Evolutionary conservation across 306 rosid genomes (phyloP), one percentile per base, ranked within the genome.

Genomic region (Cyclanthera cordifolia): DNA sequence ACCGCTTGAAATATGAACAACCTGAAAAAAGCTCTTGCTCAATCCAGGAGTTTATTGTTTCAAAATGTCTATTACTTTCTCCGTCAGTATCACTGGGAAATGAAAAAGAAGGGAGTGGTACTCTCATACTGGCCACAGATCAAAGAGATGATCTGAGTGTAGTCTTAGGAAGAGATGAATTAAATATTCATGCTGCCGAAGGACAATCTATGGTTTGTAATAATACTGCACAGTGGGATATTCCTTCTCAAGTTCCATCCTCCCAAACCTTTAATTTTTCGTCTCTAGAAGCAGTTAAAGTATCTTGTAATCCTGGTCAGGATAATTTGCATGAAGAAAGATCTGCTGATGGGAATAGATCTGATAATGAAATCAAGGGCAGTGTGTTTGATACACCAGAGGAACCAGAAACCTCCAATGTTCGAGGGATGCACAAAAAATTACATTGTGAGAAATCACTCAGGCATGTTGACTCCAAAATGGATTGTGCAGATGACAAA

Each of bases 281-380:
- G 45, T 2, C 23, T 80, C 71, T 82, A 10, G 70, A 24, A 74
- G 71, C 77, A 57, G 78, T 74, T 72, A 28, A 77, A 80, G 78
- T 77, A 76, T 74, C 79, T 63, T 75, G 80, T 82, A 61, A 53
- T 83, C 74, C 34, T 43, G 66, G 67, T 74, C 74, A 80, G 79
- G 85, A 79, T 71, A 75, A 74, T 77, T 74, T 81, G 49, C 73
- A 76, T 75, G 16, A 49, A 39, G 60, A 84, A 47, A 50, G 70
- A 17, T 69, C 82, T 8, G 45, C 76, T 15, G 78, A 80, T 65
- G 71, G 58, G 12, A 76, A 64, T 41, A 81, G 81, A 72, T 74
- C 82, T 46, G 61, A 55, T 59, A 80, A 73, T 65, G 90, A 88
- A 74, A 78, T 79, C 64, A 52, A 65, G 76, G 86, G 79, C 63